phyloP scores from a whole-genome alignment of 441 rosid genomes.

The Biscutella laevigata region DNA sequence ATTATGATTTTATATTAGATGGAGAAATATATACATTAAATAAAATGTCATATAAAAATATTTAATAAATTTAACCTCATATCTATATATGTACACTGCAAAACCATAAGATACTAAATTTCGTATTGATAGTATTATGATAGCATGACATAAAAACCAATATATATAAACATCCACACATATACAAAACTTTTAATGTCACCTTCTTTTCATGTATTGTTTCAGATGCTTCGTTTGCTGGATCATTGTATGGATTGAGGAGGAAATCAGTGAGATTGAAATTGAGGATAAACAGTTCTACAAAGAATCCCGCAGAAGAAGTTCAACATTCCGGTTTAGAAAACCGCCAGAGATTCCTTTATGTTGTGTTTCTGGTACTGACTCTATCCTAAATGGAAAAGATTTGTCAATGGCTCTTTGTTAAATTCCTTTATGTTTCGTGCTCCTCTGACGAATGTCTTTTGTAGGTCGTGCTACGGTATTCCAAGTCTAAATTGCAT shows the following conservation, averaged over 20 bases:
- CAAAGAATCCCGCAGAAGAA: constrained; percentile 35
- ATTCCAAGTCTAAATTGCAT: constrained; percentile 82
- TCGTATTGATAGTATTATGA: too few species aligned
- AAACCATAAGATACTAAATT: too few species aligned
- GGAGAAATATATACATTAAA: too few species aligned
- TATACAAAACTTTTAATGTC: too few species aligned
- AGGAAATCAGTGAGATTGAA: constrained; percentile 69
- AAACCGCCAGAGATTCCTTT: constrained; percentile 74
- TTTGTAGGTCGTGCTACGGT: constrained; percentile 85
- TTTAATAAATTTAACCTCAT: too few species aligned
- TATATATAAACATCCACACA: too few species aligned
- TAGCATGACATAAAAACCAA: too few species aligned
- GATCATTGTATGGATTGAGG: constrained; percentile 87
- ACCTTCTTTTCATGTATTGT: not conserved
- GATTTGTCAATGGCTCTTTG: not conserved
- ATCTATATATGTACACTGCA: too few species aligned
- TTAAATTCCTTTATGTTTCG: constrained; percentile 2
- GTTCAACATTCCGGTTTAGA: constrained; percentile 61
- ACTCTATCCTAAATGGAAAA: not conserved
- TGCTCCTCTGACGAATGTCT: constrained; percentile 10
- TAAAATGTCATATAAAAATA: too few species aligned
- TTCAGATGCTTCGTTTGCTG: constrained; percentile 94
- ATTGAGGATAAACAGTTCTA: constrained; percentile 38
- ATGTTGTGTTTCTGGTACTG: constrained; percentile 81
- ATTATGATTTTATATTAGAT: too few species aligned